Evolutionary conservation across 2,329 filamentous ascomycete genomes (phyloP), one percentile per base, ranked within the genome.

Genomic region (Aspergillus awamori): DNA sequence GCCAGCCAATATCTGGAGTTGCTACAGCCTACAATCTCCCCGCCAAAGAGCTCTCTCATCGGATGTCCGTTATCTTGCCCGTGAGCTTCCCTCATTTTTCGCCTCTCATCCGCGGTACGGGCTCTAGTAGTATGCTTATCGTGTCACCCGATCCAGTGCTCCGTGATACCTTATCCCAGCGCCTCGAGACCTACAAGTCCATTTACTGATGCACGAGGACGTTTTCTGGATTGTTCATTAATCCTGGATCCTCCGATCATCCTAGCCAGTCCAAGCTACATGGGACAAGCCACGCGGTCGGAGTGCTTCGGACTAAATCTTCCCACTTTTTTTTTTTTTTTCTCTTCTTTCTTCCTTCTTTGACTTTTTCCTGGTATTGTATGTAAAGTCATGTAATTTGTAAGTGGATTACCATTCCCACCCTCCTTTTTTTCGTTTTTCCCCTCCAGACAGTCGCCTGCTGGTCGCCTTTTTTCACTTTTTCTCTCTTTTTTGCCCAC

Each of bases 191-290:
- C 15, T 43, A 20, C 24, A 33, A n/a, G 22, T 13, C 53, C 53
- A 43, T n/a, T 39, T 47, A 11, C 30, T 41, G 24, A 43, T 45
- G 28, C 26, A 43, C 43, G n/a, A 20, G 53, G 41, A 41, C 38
- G 53, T 56, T 45, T 56, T 56, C 53, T 56, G 53, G 39, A 56
- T 56, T 56, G 10, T 56, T 56, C 53, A 56, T 30, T 56, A 56
- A 56, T 56, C 53, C 53, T 56, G 53, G 53, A 33, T 26, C 8
- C 47, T 51, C 20, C 53, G 39, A 56, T 26, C 22, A 24, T 54
- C 51, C 36, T 38, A 30, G 38, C 33, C 22, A 54, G 26, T 36
- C 33, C 48, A 39, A 39, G 36, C 48, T 58, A 38, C 33, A 36
- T 36, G 33, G 33, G 33, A 36, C 47, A 33, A 52, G 56, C 56